A percentile compares a stretch with the other conserved stretches of the same genome.
These are phyloP conservation scores for Nitzschia palea DNA, from an alignment of 108 stramenopile species.

Conservation along the genomic window DNA sequence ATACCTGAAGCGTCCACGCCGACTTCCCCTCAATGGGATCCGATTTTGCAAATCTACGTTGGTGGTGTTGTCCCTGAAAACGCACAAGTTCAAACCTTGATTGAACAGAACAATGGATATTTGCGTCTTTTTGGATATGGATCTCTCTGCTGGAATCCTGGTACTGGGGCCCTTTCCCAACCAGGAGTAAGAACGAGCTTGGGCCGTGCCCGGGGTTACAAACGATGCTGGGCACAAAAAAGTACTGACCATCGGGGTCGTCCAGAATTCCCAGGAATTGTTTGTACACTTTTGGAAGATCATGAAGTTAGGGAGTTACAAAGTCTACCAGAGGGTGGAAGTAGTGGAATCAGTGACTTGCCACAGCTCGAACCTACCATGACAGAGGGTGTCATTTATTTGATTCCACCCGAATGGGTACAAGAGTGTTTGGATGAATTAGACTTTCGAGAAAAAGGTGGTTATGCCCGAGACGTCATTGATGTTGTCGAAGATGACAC, in stretches of 20 bases:
- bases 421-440: constrained; percentile 78
- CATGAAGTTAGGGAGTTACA: constrained; percentile 45
- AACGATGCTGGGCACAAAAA: constrained; percentile 79
- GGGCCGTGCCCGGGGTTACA: constrained; percentile 55
- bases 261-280: constrained; percentile 73
- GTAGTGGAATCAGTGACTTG: not conserved
- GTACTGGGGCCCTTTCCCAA: constrained; percentile 53
- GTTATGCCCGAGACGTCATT: constrained; percentile 79
- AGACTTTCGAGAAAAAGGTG: constrained; percentile 89
- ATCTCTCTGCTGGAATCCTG: constrained; percentile 85
- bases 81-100: constrained; percentile 43
- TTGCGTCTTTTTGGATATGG: constrained; percentile 85
- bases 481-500: constrained; percentile 76
- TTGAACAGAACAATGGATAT: constrained; percentile 39
- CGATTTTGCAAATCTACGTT: constrained; percentile 65
- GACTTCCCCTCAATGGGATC: constrained; percentile 53
- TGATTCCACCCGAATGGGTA: constrained; percentile 61
- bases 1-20: no score
- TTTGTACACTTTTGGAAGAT: constrained; percentile 81
- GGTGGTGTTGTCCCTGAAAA: constrained; percentile 65
- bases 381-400: constrained; percentile 80
- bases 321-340: not conserved
- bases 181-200: constrained; percentile 7
- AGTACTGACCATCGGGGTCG: constrained; percentile 86
- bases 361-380: constrained; percentile 17